Base-by-base conservation (phyloP, 495 filamentous ascomycete species). In the Hypoxylon subgilvum region DNA sequence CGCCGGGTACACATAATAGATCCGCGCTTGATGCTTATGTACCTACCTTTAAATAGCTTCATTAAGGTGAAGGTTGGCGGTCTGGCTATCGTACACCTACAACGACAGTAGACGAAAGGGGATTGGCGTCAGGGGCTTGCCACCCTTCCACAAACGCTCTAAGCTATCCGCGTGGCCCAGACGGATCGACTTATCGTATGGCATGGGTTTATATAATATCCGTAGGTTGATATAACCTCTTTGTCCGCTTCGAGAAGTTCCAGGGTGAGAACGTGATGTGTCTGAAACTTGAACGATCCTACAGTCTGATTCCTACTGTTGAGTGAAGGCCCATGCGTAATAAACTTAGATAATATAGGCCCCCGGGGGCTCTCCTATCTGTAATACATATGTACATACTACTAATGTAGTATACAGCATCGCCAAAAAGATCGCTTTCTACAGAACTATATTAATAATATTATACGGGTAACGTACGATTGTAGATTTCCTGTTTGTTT, bases 261-360 rank as follows among this genome's bases (percentile, higher is more conserved):
- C 27, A 34, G 48, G 46, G 41, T 19, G 30, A 54, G 34, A 27
- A 46, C 51, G 31, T 52, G 43, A 41, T 50, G 19, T 50, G 27
- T 61, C 45, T 61, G 61, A 65, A 65, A 65, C 61, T 45, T 48
- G 59, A 43, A 42, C 39, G 45, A 65, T 55, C 50, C 49, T n/a
- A n/a, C n/a, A n/a, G n/a, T n/a, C n/a, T n/a, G n/a, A n/a, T n/a
- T n/a, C n/a, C 45, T 28, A 44, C 22, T 16, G 10, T 23, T 12
- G 19, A 27, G 52, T 25, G 56, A 31, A 41, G 56, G 59, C 57
- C 64, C 23, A 63, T 71, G 69, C 66, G 72, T 43, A 66, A n/a
- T n/a, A n/a, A n/a, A n/a, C n/a, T n/a, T n/a, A n/a, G n/a, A n/a
- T n/a, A n/a, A 66, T 53, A 53, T 56, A 46, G 68, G 58, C 23